Conservation (phyloP, 208 protist species). For the Trichomonas vaginalis region DNA sequence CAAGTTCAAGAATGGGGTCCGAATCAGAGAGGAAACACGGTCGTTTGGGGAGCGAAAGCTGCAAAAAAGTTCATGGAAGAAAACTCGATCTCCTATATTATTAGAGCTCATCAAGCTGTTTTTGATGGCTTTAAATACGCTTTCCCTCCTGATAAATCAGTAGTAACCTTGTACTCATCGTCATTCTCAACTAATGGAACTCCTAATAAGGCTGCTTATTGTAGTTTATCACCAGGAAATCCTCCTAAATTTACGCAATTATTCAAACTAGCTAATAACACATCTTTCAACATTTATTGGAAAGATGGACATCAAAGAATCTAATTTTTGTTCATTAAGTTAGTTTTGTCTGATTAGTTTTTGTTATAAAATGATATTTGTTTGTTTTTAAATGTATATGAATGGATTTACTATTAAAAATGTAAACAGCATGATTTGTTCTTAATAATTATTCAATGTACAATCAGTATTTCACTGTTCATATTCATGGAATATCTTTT, state of each 20-base stretch:
- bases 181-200: not conserved
- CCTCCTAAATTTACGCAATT: not conserved
- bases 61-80: not conserved
- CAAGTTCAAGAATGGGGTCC: slow-evolving; percentile 70
- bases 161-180: not conserved
- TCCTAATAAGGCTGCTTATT: not conserved
- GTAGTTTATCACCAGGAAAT: not conserved
- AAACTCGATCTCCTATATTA: not conserved
- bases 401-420: too few species aligned
- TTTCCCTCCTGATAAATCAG: not conserved
- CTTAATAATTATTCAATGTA: too few species aligned
- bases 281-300: not conserved
- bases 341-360: too few species aligned
- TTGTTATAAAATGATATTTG: too few species aligned
- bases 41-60: not conserved
- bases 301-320: not conserved
- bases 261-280: not conserved
- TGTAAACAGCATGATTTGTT: too few species aligned
- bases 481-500: too few species aligned
- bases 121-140: not conserved
- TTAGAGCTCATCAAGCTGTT: not conserved
- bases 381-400: too few species aligned
- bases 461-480: too few species aligned
- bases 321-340: too few species aligned
- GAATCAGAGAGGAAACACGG: slow-evolving; percentile 36